Conservation (phyloP, 2,329 filamentous ascomycete genomes). For the Curvularia verruculosa region DNA sequence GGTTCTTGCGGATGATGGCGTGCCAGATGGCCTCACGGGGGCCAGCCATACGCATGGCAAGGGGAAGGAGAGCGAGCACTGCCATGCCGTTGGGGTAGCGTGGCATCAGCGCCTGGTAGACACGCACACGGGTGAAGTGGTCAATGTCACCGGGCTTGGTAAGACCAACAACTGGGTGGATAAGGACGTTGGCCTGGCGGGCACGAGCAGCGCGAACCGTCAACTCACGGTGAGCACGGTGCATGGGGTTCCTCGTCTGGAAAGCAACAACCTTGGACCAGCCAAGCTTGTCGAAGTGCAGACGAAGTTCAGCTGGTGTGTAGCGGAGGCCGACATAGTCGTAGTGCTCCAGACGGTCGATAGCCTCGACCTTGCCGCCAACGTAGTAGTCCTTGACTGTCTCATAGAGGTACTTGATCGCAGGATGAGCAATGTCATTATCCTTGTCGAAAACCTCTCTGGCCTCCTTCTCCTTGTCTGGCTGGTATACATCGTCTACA, state of each 20-base stretch:
- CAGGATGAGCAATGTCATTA: slow-evolving; percentile 88
- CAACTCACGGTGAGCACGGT: slow-evolving; percentile 95
- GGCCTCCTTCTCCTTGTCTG: slow-evolving; percentile 94
- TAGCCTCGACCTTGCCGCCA: slow-evolving; percentile 92
- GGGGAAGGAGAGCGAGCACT: slow-evolving; percentile 87
- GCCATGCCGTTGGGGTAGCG: slow-evolving; percentile 99
- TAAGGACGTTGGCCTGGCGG: slow-evolving; percentile 97
- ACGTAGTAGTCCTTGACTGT: slow-evolving; percentile 87
- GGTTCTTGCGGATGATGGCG: slow-evolving; percentile 99
- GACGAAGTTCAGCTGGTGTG: slow-evolving; percentile 89
- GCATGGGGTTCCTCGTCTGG: slow-evolving; percentile 98
- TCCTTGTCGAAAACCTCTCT: slow-evolving; percentile 94
- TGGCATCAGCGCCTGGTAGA: slow-evolving; percentile 95
- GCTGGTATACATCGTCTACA: slow-evolving; percentile 92
- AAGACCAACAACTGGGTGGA: slow-evolving; percentile 96
- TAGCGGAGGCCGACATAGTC: slow-evolving; percentile 97
- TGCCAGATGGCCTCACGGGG: slow-evolving; percentile 99
- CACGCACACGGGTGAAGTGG: slow-evolving; percentile 98
- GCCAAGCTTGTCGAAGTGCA: slow-evolving; percentile 99
- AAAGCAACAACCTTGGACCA: slow-evolving; percentile 98
- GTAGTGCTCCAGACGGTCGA: slow-evolving; percentile 96
- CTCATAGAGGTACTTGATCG: slow-evolving; percentile 85
- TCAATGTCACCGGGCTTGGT: slow-evolving; percentile 99
- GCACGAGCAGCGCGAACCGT: slow-evolving; percentile 95
- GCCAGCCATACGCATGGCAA: slow-evolving; percentile 99